A percentile compares a stretch with the other conserved stretches of the same genome.
These are phyloP conservation scores for Xenosphaeropsis pyriputrescens DNA, from an alignment of 2,329 filamentous ascomycete genomes.

Conservation along the genomic window DNA sequence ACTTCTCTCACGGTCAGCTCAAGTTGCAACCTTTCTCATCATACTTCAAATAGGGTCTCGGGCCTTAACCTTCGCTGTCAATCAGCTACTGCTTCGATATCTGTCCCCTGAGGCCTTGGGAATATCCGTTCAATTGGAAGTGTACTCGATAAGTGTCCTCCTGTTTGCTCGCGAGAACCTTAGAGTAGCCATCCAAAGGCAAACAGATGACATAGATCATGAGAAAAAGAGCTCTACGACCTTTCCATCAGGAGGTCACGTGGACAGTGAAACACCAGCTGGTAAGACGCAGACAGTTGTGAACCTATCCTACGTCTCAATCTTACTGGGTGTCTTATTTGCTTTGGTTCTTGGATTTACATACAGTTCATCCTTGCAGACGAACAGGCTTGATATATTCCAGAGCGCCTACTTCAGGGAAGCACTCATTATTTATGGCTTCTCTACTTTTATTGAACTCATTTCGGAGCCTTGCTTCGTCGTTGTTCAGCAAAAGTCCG, in stretches of 20 bases:
- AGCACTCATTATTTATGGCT: slow-evolving; percentile 37
- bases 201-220: slow-evolving; percentile 24
- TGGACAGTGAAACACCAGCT: slow-evolving; percentile 12
- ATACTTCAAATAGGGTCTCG: slow-evolving; percentile 78
- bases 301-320: slow-evolving; percentile 74
- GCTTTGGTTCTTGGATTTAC: slow-evolving; percentile 48
- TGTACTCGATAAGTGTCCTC: slow-evolving; percentile 84
- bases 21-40: slow-evolving; percentile 75
- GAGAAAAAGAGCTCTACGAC: slow-evolving; percentile 2
- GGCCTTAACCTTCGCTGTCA: slow-evolving; percentile 77
- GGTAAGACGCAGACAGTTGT: slow-evolving; percentile 58
- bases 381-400: slow-evolving; percentile 30
- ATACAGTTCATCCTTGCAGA: slow-evolving; percentile 42
- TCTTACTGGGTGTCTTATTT: slow-evolving; percentile 52
- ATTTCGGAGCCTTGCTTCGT: slow-evolving; percentile 81
- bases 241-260: slow-evolving; percentile 9
- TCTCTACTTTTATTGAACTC: slow-evolving; percentile 56
- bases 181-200: slow-evolving; percentile 79
- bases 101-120: slow-evolving; percentile 76
- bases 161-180: slow-evolving; percentile 90
- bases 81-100: slow-evolving; percentile 79
- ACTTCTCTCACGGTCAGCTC: slow-evolving; percentile 13
- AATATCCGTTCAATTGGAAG: slow-evolving; percentile 76
- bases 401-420: slow-evolving; percentile 46
- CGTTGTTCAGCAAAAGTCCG: slow-evolving; percentile 66